Conservation (phyloP, 352 stramenopile species). For the Phytopythium oedochilum region DNA sequence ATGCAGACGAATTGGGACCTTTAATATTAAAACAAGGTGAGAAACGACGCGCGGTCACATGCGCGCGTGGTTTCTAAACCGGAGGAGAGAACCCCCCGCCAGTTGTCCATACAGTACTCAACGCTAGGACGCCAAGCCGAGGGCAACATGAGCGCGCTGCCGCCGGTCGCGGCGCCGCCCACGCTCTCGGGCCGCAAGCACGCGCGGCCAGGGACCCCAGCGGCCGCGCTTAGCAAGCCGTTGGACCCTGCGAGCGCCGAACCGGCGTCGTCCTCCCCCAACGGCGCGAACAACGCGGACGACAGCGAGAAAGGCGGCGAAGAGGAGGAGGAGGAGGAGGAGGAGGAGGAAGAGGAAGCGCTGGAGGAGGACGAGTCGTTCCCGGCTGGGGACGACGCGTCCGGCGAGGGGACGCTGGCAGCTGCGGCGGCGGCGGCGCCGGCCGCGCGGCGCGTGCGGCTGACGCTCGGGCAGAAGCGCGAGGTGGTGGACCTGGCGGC, state of each 20-base stretch:
- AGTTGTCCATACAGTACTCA: no score
- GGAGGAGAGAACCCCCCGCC: conserved; percentile 8
- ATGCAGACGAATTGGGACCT: not conserved
- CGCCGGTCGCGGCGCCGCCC: not conserved
- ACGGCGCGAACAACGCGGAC: no score
- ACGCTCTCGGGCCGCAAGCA: conserved; percentile 16
- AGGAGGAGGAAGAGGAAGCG: not conserved
- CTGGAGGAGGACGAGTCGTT: not conserved
- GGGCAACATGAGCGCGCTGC: not conserved
- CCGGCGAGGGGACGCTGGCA: not conserved
- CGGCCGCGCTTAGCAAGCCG: no score
- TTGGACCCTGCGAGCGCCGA: no score
- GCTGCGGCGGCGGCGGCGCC: no score
- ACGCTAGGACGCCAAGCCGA: not conserved
- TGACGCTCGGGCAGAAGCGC: conserved; percentile 83
- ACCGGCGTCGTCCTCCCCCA: no score
- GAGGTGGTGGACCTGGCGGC: conserved; percentile 78
- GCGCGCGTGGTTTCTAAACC: conserved; percentile 9
- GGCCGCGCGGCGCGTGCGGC: conserved; percentile 48
- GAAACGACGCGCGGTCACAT: not conserved
- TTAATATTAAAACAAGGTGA: not conserved
- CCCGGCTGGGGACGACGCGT: not conserved
- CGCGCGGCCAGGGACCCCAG: conserved; percentile 1
- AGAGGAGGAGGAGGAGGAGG: not conserved
- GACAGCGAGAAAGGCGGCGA: not conserved